These are phyloP conservation scores for Cyclocybe cylindracea DNA, from an alignment of 768 basidiomycete genomes.

Conservation along the genomic window DNA sequence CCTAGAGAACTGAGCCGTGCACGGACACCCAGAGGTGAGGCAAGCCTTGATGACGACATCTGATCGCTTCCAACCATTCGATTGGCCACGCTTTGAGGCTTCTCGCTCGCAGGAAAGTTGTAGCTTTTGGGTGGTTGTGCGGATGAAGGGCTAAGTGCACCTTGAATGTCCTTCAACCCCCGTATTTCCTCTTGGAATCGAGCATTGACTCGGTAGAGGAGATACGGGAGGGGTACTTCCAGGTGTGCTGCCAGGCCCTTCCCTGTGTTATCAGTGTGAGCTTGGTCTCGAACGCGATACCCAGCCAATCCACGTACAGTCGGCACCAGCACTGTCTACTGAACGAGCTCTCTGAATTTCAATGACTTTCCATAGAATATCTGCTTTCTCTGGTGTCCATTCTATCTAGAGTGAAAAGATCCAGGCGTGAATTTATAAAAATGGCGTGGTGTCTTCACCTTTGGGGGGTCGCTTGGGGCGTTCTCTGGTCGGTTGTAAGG, in stretches of 20 bases:
- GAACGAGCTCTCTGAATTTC: slow-evolving; percentile 61
- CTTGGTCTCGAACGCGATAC: neutral
- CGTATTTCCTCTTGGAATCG: slow-evolving; percentile 86
- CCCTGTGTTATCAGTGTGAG: slow-evolving; percentile 47
- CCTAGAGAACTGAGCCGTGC: slow-evolving; percentile 72
- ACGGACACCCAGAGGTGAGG: slow-evolving; percentile 64
- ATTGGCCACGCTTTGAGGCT: slow-evolving; percentile 28
- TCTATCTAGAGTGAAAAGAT: slow-evolving; percentile 54
- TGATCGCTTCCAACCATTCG: slow-evolving; percentile 34
- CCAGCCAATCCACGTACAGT: slow-evolving; percentile 56
- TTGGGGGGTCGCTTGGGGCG: slow-evolving; percentile 63
- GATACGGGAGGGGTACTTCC: slow-evolving; percentile 80
- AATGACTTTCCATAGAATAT: slow-evolving; percentile 86
- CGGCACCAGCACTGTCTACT: slow-evolving; percentile 70
- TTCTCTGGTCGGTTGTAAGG: slow-evolving; percentile 80
- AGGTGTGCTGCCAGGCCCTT: slow-evolving; percentile 81
- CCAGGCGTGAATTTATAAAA: neutral
- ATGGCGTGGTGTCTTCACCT: slow-evolving; percentile 45
- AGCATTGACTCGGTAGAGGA: slow-evolving; percentile 81
- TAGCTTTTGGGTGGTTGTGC: slow-evolving; percentile 32
- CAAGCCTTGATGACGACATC: slow-evolving; percentile 43
- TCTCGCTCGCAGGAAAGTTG: slow-evolving; percentile 27
- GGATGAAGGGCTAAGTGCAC: slow-evolving; percentile 52
- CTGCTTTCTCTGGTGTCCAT: slow-evolving; percentile 85
- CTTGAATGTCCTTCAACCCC: slow-evolving; percentile 71